These are phyloP conservation scores for Xylaria sp. DNA, from an alignment of 2,329 filamentous ascomycete species.

Conservation along the genomic window DNA sequence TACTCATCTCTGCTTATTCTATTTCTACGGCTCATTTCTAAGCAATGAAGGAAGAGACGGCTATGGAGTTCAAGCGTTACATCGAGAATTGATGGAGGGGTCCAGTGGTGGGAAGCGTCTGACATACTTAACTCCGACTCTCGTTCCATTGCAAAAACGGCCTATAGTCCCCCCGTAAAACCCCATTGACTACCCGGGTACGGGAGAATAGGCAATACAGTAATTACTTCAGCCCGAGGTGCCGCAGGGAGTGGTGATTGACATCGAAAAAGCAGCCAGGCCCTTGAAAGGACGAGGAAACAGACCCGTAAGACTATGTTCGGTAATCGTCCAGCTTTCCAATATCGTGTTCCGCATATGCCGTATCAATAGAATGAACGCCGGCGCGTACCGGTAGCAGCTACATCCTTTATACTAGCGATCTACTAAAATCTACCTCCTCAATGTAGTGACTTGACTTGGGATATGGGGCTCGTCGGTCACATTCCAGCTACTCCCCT, in stretches of 20 bases:
- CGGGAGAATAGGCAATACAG: constrained; percentile 5
- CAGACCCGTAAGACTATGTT: not conserved
- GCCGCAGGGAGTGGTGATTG: constrained; percentile 14
- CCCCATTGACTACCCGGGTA: not conserved
- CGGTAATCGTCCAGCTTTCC: not conserved
- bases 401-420: not conserved
- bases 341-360: constrained; percentile 8
- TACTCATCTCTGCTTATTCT: not conserved
- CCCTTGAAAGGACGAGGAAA: not conserved
- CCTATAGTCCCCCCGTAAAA: not conserved
- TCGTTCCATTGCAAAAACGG: constrained; percentile 8
- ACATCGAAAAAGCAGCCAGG: not conserved
- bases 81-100: constrained; percentile 2
- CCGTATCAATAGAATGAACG: not conserved
- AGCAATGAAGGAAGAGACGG: not conserved
- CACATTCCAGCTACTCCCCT: not conserved
- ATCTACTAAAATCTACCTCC: not conserved
- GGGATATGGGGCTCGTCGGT: not conserved
- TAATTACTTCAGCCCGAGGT: constrained; percentile 10
- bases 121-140: constrained; percentile 35
- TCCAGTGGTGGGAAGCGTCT: constrained; percentile 34
- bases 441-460: not conserved
- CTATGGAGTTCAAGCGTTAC: constrained; percentile 10
- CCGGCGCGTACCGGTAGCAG: not conserved
- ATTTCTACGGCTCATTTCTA: constrained; percentile 9